Evolutionary conservation across 768 basidiomycete genomes (phyloP).

Genomic region (Trametes cingulata): DNA sequence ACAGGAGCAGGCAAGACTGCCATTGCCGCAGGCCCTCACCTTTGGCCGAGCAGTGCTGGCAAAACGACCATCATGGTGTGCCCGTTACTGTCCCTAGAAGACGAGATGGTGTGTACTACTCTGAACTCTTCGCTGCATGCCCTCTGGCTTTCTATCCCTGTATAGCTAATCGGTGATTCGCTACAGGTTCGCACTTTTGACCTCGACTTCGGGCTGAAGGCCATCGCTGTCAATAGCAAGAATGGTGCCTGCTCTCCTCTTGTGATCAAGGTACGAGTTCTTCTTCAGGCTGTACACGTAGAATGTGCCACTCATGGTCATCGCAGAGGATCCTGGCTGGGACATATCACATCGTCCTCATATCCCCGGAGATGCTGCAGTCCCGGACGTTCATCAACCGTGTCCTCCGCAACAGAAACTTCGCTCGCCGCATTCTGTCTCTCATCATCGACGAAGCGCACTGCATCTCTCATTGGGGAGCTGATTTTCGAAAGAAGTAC

Average conservation of each 20-base stretch:
- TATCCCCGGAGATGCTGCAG: too few relatives aligned
- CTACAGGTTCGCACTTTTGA: constrained; percentile 35
- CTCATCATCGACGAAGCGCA: constrained; percentile 35
- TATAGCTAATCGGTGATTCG: background rate
- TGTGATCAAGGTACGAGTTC: constrained; percentile 31
- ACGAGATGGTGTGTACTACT: constrained; percentile 39
- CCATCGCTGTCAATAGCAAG: constrained; percentile 36
- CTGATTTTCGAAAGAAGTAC: constrained; percentile 31
- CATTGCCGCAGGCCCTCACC: constrained; percentile 41
- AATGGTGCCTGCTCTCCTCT: constrained; percentile 33
- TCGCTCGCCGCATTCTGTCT: constrained; percentile 23
- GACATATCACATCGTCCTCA: constrained; percentile 28
- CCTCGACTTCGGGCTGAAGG: constrained; percentile 33
- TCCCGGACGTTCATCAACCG: constrained; percentile 29
- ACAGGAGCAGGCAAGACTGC: constrained; percentile 41
- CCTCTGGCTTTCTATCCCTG: too few relatives aligned
- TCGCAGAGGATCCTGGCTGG: constrained; percentile 19
- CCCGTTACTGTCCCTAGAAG: constrained; percentile 41
- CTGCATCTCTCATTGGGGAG: constrained; percentile 35
- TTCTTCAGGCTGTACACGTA: too few relatives aligned
- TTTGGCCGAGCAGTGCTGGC: constrained; percentile 27
- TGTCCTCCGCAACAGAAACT: constrained; percentile 26
- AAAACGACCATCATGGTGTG: constrained; percentile 41
- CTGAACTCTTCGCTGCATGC: too few relatives aligned
- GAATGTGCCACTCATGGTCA: background rate